Conservation (phyloP, 371 early-diverging fungal genomes). For the Apophysomyces sp. region DNA sequence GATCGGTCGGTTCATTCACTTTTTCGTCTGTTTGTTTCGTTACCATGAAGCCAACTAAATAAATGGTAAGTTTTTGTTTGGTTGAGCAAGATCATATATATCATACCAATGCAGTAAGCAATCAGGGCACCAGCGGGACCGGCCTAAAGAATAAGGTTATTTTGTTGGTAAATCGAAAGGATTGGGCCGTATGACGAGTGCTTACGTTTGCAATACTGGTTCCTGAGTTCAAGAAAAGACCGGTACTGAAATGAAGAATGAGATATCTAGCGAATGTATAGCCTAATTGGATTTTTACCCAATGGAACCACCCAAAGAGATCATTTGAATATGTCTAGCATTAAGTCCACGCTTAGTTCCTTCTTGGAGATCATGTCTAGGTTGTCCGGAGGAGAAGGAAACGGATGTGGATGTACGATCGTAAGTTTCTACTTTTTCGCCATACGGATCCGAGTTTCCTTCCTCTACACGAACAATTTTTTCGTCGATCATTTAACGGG, state of each 20-base stretch:
- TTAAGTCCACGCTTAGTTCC: constrained; percentile 61
- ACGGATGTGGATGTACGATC: background rate
- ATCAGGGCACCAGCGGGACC: constrained; percentile 54
- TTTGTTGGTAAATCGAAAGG: background rate
- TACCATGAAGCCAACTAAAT: constrained; percentile 67
- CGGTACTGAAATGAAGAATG: no score
- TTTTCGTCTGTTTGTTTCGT: background rate
- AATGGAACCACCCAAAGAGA: constrained; percentile 67
- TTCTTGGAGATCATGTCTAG: constrained; percentile 8
- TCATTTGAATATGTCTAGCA: constrained; percentile 81
- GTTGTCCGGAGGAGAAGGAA: background rate
- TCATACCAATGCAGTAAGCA: constrained; percentile 35
- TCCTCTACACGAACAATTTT: background rate
- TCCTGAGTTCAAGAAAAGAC: constrained; percentile 86
- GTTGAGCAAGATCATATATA: background rate
- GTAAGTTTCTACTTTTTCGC: background rate
- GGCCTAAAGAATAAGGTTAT: constrained; percentile 20
- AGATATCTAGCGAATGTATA: no score
- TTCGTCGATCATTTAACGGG: background rate
- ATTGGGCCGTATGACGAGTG: background rate
- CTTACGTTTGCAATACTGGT: constrained; percentile 54
- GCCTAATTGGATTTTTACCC: constrained; percentile 40
- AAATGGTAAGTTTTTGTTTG: no score
- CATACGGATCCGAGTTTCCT: background rate
- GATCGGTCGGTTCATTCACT: background rate